Evolutionary conservation across 805 yeast genomes (phyloP).

Genomic region (Zygosaccharomyces pseudorouxii): DNA sequence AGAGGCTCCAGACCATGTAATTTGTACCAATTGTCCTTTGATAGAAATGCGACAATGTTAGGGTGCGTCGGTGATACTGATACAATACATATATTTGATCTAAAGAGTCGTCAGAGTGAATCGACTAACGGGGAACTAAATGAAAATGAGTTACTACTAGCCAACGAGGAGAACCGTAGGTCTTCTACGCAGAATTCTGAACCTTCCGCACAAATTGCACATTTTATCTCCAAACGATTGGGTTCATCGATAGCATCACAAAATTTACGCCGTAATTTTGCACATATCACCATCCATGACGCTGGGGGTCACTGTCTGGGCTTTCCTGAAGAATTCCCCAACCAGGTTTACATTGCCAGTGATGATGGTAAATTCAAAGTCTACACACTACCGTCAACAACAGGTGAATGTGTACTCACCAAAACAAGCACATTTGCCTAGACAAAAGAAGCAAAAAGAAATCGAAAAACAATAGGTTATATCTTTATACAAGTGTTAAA

Average conservation of each 20-base stretch:
- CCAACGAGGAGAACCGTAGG: constrained; percentile 10
- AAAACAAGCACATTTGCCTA: constrained; percentile 22
- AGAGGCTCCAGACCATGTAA: constrained; percentile 72
- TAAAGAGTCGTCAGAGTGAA: constrained; percentile 40
- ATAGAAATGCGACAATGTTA: constrained; percentile 54
- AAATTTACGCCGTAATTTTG: constrained; percentile 29
- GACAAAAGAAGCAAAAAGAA: not conserved
- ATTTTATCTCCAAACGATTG: constrained; percentile 24
- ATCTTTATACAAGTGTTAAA: constrained; percentile 9
- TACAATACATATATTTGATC: constrained; percentile 80
- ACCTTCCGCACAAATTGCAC: constrained; percentile 24
- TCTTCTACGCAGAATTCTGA: constrained; percentile 10
- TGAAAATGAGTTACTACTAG: constrained; percentile 14
- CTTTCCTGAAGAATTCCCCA: constrained; percentile 33
- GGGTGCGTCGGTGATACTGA: constrained; percentile 83
- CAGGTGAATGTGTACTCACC: constrained; percentile 30
- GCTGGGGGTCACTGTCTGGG: constrained; percentile 23
- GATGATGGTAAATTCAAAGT: constrained; percentile 29
- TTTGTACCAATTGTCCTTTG: constrained; percentile 65
- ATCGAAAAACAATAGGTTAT: not conserved
- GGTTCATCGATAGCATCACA: constrained; percentile 31
- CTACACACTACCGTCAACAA: constrained; percentile 26
- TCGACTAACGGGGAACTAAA: constrained; percentile 4
- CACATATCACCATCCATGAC: constrained; percentile 27
- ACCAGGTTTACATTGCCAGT: constrained; percentile 29